phyloP scores from a whole-genome alignment of 331 rosid species.

The Stylosanthes scabra region DNA sequence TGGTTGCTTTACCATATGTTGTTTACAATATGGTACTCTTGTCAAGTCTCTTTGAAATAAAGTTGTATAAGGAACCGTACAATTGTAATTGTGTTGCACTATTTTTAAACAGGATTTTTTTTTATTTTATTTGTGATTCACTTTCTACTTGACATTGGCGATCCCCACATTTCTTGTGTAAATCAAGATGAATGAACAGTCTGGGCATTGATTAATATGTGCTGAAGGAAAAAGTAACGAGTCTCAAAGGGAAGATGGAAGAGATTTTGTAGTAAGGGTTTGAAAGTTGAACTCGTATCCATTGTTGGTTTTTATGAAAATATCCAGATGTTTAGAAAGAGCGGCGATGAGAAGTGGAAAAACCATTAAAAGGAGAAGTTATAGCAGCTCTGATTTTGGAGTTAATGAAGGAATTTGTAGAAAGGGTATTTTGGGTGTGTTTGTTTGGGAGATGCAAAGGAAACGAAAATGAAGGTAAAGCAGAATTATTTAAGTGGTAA shows the following conservation, averaged over 20 bases:
- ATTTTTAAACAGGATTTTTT: constrained; percentile 19
- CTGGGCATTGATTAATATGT: background rate
- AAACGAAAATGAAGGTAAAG: background rate
- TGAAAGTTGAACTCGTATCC: background rate
- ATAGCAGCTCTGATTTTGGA: background rate
- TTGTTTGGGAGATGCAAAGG: background rate
- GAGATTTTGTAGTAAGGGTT: background rate
- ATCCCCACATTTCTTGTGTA: background rate
- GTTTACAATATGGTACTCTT: constrained; percentile 41
- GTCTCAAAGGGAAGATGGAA: background rate
- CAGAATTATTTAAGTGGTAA: too few relatives aligned
- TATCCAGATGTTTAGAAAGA: too few relatives aligned
- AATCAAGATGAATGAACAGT: constrained; percentile 22
- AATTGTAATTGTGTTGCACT: constrained; percentile 29
- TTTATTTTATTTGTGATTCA: too few relatives aligned
- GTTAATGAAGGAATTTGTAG: background rate
- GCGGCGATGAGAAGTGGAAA: too few relatives aligned
- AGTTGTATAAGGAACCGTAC: constrained; percentile 43
- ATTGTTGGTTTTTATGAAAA: background rate
- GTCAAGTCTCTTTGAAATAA: constrained; percentile 59
- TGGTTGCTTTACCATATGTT: constrained; percentile 41
- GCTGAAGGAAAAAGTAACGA: background rate
- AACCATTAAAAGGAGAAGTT: background rate
- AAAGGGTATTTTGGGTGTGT: too few relatives aligned
- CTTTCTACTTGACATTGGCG: constrained; percentile 17